Evolutionary conservation across 306 rosid genomes (phyloP).

Genomic region (Cucurbita argyrosperma): DNA sequence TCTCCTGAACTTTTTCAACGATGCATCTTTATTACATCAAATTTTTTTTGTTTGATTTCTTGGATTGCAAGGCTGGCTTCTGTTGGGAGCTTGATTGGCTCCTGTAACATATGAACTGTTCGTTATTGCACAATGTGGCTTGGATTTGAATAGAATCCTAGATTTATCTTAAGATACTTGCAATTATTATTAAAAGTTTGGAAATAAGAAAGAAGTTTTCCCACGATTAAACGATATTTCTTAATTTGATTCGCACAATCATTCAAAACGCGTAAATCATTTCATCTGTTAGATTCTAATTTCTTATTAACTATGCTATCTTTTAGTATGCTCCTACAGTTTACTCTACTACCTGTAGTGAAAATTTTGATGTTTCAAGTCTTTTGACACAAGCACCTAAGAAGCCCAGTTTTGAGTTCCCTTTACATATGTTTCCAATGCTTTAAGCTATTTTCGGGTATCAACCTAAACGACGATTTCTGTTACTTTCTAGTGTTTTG

Average conservation of each 20-base stretch:
- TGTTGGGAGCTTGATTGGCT: not conserved
- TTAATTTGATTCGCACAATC: not conserved
- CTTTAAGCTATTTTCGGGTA: not conserved
- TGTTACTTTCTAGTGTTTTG: not conserved
- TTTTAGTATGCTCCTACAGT: not conserved
- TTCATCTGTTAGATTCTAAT: not conserved
- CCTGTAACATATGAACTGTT: not conserved
- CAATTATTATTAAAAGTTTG: not conserved
- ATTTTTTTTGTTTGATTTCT: not conserved
- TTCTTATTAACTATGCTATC: not conserved
- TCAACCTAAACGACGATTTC: not conserved
- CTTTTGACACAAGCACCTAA: not conserved
- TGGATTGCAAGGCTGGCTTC: not conserved
- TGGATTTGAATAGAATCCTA: not conserved
- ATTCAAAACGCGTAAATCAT: not conserved
- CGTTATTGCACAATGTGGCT: not conserved
- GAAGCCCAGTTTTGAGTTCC: not conserved
- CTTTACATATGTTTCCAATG: not conserved
- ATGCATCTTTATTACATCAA: not conserved
- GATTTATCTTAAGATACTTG: not conserved
- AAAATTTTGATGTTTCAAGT: not conserved
- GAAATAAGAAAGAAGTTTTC: not conserved
- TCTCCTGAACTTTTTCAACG: not conserved
- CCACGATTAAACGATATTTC: not conserved
- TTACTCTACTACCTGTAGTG: not conserved